Evolutionary conservation across 2,329 filamentous ascomycete genomes (phyloP), one percentile per base, ranked within the genome.

Genomic region (Exophiala aquamarina): DNA sequence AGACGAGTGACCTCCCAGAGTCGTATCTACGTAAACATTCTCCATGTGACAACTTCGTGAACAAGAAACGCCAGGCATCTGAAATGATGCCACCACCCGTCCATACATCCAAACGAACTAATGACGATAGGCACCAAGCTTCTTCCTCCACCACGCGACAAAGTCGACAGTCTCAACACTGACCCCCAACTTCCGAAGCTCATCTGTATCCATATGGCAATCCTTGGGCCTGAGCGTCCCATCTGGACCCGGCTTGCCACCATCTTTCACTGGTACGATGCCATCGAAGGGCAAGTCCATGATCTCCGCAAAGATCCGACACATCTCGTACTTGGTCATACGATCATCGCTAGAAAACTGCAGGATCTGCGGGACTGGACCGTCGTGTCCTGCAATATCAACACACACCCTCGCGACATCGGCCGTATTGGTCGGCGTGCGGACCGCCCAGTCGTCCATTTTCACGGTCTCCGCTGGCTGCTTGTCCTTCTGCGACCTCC

Each of bases 291-390:
- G 77, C 45, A 94, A 64, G 1, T 85, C 88, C 77, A 94, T 83
- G 49, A 95, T 88, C 49, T 89, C 82, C 3, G 82, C 86, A 62
- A 95, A 84, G 8, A 78, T 70, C 68, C 88, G 72, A 65, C 87
- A 91, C 46, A 96, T 95, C 66, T 92, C 83, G 66, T 91, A 94
- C 71, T 95, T 95, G 37, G 90, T 95, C 74, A 84, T 87, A 56
- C 76, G 80, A 58, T 95, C 87, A 67, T 95, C 89, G 36, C 88
- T 89, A 3, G 86, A 88, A 69, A 95, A 95, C 44, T 96, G 90
- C 14, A 95, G 74, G 34, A 90, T 79, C 20, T 63, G 71, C 0
- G 90, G 90, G 31, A 95, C 69, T 68, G 26, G 77, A 67, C 31
- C 67, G 44, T 86, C 71, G 60, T 86, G 83, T 52, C 74, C 75